Conservation (phyloP, 257 asterid species). For the Galeopsis tetrahit region DNA sequence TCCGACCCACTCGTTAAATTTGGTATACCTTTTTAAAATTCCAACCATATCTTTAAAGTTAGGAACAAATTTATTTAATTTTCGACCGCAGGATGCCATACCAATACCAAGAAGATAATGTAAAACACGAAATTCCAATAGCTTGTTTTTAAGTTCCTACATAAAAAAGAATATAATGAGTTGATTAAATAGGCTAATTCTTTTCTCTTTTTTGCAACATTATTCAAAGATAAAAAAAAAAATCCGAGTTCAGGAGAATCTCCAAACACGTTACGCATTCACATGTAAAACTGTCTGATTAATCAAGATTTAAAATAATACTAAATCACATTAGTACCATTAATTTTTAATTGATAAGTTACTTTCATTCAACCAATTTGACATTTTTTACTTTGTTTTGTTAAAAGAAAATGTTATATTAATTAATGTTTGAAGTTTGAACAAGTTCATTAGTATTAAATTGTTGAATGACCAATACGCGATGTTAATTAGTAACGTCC, state of each 20-base stretch:
- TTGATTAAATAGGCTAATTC: not conserved
- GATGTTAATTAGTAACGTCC: not conserved
- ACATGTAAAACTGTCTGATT: not conserved
- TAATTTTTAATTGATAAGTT: not conserved
- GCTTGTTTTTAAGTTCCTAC: not conserved
- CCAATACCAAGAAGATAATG: slow-evolving; percentile 20
- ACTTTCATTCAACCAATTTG: not conserved
- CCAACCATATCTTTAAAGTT: slow-evolving; percentile 20
- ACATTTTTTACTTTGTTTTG: not conserved
- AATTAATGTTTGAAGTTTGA: not conserved
- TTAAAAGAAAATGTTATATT: not conserved
- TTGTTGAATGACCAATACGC: not conserved
- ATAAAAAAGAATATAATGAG: slow-evolving; percentile 14
- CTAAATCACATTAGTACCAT: not conserved
- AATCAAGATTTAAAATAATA: not conserved
- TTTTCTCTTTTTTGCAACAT: not conserved
- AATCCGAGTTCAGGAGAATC: not conserved
- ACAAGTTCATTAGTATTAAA: not conserved
- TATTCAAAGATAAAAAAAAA: not conserved
- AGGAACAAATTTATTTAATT: slow-evolving; percentile 3
- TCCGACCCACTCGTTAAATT: slow-evolving; percentile 2
- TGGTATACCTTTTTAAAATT: not conserved
- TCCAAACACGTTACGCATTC: not conserved
- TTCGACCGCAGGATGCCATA: slow-evolving; percentile 5
- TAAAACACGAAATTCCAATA: slow-evolving; percentile 9